A percentile compares a stretch with the other conserved stretches of the same genome.
Conservation (phyloP, 2,329 filamentous ascomycete genomes). For the Aspergillus niger region DNA sequence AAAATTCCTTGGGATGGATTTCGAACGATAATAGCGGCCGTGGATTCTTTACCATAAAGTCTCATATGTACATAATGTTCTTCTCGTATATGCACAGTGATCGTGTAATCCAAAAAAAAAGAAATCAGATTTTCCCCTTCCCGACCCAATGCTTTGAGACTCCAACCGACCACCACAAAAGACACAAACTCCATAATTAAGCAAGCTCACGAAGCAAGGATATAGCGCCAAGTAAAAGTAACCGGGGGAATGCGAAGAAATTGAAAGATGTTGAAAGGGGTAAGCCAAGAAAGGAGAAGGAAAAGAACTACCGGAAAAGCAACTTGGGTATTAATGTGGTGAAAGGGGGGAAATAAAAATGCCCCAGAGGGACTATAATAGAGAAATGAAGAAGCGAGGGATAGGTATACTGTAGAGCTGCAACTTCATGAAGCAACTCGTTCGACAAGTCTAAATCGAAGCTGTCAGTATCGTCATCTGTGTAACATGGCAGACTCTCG, state of each 20-base stretch:
- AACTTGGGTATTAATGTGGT: neutral
- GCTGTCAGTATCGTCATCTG: constrained; percentile 27
- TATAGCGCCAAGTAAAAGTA: neutral
- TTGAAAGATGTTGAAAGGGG: neutral
- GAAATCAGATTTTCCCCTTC: neutral
- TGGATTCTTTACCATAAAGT: neutral
- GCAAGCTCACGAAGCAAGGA: neutral
- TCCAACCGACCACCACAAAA: constrained; percentile 1
- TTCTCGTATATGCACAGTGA: constrained; percentile 16
- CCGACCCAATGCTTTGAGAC: neutral
- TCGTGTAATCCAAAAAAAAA: constrained; percentile 10
- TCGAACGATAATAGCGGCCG: neutral
- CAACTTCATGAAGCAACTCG: constrained; percentile 27
- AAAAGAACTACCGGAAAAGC: neutral
- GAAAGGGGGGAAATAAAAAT: neutral
- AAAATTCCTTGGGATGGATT: no score
- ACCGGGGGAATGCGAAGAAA: neutral
- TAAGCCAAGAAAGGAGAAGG: constrained; percentile 2
- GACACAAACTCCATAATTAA: neutral
- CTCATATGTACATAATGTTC: constrained; percentile 14
- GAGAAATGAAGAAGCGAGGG: neutral
- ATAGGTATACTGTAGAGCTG: neutral
- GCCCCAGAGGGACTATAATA: neutral
- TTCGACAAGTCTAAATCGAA: constrained; percentile 40
- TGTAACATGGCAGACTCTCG: constrained; percentile 13